Conservation (phyloP, 176 grass and related monocot genomes). For the Stipa capillata region DNA sequence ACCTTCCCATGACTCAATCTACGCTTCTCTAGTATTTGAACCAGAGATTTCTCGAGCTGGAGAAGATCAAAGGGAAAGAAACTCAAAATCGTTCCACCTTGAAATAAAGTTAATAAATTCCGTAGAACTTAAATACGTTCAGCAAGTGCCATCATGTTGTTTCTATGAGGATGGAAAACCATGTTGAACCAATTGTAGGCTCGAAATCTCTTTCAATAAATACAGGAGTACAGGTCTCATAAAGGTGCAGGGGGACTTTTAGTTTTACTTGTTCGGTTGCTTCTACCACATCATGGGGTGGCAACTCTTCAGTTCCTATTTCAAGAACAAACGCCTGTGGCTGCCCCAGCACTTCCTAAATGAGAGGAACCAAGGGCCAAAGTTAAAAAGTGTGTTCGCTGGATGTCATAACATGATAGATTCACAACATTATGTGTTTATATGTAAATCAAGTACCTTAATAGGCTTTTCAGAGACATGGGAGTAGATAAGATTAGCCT, state of each 20-base stretch:
- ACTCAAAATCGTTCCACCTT: not conserved
- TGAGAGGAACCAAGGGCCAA: not conserved
- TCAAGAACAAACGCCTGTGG: constrained; percentile 69
- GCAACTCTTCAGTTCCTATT: constrained; percentile 97
- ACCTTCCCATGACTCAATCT: constrained; percentile 74
- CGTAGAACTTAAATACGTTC: not conserved
- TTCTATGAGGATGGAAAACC: not conserved
- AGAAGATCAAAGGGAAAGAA: constrained; percentile 1
- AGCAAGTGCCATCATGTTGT: not conserved
- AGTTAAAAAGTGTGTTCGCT: not conserved
- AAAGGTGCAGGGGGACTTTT: not conserved
- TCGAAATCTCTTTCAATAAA: not conserved
- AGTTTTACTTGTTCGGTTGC: constrained; percentile 58
- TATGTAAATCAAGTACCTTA: constrained; percentile 46
- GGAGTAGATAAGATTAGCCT: constrained; percentile 43
- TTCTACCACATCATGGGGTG: constrained; percentile 70
- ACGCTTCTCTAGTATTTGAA: constrained; percentile 62
- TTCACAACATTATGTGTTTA: not conserved
- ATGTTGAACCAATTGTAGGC: not conserved
- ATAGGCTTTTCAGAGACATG: constrained; percentile 24
- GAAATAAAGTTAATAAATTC: not conserved
- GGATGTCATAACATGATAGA: not conserved
- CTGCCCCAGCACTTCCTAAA: constrained; percentile 31
- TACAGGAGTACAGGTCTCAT: not conserved
- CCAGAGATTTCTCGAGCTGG: constrained; percentile 65